Conservation (phyloP, 805 yeast genomes). For the Wickerhamiella azyma region DNA sequence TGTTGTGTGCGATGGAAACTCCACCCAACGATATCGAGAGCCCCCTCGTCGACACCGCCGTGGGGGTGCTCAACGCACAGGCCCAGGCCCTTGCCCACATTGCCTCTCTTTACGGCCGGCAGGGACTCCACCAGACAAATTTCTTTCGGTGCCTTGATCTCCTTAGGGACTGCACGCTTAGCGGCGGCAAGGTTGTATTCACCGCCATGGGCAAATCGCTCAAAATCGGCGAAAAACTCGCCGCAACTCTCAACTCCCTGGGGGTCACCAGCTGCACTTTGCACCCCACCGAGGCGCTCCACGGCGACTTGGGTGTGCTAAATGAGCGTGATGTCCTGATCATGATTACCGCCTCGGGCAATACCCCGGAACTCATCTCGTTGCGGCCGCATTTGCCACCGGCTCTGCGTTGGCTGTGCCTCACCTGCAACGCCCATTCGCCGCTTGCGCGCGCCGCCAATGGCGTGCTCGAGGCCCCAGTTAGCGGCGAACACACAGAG, state of each 20-base stretch:
- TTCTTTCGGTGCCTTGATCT: slow-evolving; percentile 23
- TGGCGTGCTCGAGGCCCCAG: slow-evolving; percentile 46
- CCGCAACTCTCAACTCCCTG: slow-evolving; percentile 71
- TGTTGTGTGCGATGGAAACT: slow-evolving; percentile 5
- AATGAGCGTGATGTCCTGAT: slow-evolving; percentile 44
- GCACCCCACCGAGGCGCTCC: slow-evolving; percentile 81
- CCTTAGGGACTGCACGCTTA: slow-evolving; percentile 29
- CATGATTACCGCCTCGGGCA: slow-evolving; percentile 67
- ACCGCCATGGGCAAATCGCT: slow-evolving; percentile 78
- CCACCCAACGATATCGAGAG: slow-evolving; percentile 4
- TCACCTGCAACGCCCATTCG: slow-evolving; percentile 51
- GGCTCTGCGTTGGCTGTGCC: slow-evolving; percentile 40
- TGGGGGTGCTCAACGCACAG: slow-evolving; percentile 25
- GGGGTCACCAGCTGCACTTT: slow-evolving; percentile 52
- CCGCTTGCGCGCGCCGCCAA: slow-evolving; percentile 38
- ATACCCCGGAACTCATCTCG: slow-evolving; percentile 56
- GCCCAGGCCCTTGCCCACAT: slow-evolving; percentile 26
- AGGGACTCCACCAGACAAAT: slow-evolving; percentile 17
- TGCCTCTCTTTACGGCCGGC: slow-evolving; percentile 19
- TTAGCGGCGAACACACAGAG: slow-evolving; percentile 48
- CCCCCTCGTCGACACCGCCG: slow-evolving; percentile 28
- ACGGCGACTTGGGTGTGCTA: slow-evolving; percentile 75
- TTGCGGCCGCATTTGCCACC: slow-evolving; percentile 45
- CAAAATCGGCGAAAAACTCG: slow-evolving; percentile 64
- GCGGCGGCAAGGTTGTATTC: slow-evolving; percentile 56